Conservation (phyloP, 2,329 filamentous ascomycete genomes). For the Sphaerostilbella broomeana region DNA sequence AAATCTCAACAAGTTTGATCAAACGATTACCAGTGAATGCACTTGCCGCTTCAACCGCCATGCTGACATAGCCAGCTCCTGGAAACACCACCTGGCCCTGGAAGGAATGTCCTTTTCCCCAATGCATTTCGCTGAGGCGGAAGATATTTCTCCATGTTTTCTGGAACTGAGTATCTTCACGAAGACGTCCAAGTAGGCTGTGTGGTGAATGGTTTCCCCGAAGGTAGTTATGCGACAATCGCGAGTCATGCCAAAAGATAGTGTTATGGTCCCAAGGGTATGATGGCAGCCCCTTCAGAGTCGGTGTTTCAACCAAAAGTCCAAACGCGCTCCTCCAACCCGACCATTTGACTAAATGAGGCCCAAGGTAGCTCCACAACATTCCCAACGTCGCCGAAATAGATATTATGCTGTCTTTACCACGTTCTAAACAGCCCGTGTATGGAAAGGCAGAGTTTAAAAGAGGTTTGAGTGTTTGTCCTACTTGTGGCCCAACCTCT, state of each 20-base stretch:
- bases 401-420: neutral
- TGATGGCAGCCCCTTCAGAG: neutral
- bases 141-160: slow-evolving; percentile 42
- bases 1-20: too few species aligned
- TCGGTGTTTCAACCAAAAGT: neutral
- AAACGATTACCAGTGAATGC: too few species aligned
- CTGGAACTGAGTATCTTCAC: slow-evolving; percentile 19
- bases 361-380: neutral
- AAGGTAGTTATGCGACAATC: neutral
- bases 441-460: neutral
- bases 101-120: slow-evolving; percentile 23
- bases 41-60: slow-evolving; percentile 46
- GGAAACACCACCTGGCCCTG: slow-evolving; percentile 46
- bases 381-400: neutral
- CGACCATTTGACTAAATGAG: neutral
- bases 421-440: neutral
- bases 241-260: slow-evolving; percentile 1
- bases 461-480: neutral
- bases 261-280: slow-evolving; percentile 6
- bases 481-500: slow-evolving; percentile 3
- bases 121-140: slow-evolving; percentile 22
- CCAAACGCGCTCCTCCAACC: neutral
- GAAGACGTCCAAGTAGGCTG: slow-evolving; percentile 36
- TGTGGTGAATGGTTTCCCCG: slow-evolving; percentile 22
- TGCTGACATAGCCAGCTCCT: slow-evolving; percentile 42